Conservation (phyloP, 257 asterid species). For the Hygrophila difformis region DNA sequence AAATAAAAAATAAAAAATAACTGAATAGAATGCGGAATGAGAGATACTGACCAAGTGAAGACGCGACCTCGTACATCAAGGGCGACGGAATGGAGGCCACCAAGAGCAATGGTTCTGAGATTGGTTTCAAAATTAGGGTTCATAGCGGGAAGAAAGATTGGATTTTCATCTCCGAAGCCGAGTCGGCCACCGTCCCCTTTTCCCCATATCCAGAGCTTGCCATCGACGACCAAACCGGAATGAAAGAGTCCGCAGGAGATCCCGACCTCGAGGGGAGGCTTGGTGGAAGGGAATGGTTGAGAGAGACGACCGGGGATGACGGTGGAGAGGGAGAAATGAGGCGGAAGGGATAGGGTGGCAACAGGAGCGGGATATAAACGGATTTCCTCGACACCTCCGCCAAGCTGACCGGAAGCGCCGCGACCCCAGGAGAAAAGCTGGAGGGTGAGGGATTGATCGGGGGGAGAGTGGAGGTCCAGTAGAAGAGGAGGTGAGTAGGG, state of each 20-base stretch:
- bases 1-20: background rate
- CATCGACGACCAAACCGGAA: slow-evolving; percentile 72
- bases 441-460: slow-evolving; percentile 28
- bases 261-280: slow-evolving; percentile 38
- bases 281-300: slow-evolving; percentile 4
- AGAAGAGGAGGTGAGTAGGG: slow-evolving; percentile 36
- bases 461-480: slow-evolving; percentile 27
- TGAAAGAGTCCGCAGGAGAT: slow-evolving; percentile 90
- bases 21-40: slow-evolving; percentile 2
- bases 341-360: slow-evolving; percentile 46
- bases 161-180: slow-evolving; percentile 72
- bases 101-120: slow-evolving; percentile 54
- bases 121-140: slow-evolving; percentile 37
- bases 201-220: slow-evolving; percentile 82
- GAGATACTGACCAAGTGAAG: slow-evolving; percentile 71
- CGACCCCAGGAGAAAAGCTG: slow-evolving; percentile 90
- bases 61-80: slow-evolving; percentile 68
- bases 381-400: slow-evolving; percentile 78
- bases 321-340: slow-evolving; percentile 39
- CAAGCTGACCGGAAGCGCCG: slow-evolving; percentile 96
- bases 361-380: slow-evolving; percentile 69
- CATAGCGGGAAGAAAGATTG: slow-evolving; percentile 62
- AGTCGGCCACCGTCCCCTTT: slow-evolving; percentile 99
- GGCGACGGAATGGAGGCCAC: slow-evolving; percentile 89
- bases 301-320: slow-evolving; percentile 67